Percentiles rank a stretch among this genome's conserved stretches.
Conservation (phyloP, 176 grass and related monocot species). For the Aegilops umbellulata region DNA sequence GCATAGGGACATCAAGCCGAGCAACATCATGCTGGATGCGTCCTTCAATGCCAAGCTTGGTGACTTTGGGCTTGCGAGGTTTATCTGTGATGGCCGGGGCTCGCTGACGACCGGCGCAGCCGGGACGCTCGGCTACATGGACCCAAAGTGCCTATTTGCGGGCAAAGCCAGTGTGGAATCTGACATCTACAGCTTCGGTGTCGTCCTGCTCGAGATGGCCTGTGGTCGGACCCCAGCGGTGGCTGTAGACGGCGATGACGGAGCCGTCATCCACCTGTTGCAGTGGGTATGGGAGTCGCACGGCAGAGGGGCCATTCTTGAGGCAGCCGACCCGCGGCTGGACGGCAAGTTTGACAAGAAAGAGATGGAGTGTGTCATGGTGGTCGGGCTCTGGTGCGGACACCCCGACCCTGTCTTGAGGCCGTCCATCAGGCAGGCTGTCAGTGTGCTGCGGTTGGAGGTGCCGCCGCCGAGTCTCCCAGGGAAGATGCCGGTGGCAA, state of each 20-base stretch:
- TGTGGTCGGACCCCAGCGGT: neutral
- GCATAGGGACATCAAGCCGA: constrained; percentile 1
- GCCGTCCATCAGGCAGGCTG: neutral
- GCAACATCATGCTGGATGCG: constrained; percentile 3
- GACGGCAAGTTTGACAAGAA: neutral
- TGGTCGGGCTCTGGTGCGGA: neutral
- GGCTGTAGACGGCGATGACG: neutral
- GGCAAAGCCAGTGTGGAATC: neutral
- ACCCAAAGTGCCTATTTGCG: neutral
- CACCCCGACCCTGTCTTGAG: neutral
- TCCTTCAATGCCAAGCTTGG: constrained; percentile 12
- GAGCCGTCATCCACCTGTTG: neutral
- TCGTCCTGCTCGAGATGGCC: neutral
- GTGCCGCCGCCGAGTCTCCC: neutral
- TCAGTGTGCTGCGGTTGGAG: neutral
- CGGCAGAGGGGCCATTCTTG: neutral
- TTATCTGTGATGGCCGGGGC: neutral
- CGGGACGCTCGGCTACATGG: neutral
- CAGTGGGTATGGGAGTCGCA: neutral
- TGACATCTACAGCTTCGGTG: neutral
- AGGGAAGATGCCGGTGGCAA: neutral
- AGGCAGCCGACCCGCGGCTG: neutral
- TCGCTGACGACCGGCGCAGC: neutral
- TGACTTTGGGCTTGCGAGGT: constrained; percentile 15
- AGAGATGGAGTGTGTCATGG: neutral